Percentiles rank a stretch among this genome's conserved stretches.
Evolutionary conservation across 306 rosid species (phyloP).

Genomic region (Purshia tridentata): DNA sequence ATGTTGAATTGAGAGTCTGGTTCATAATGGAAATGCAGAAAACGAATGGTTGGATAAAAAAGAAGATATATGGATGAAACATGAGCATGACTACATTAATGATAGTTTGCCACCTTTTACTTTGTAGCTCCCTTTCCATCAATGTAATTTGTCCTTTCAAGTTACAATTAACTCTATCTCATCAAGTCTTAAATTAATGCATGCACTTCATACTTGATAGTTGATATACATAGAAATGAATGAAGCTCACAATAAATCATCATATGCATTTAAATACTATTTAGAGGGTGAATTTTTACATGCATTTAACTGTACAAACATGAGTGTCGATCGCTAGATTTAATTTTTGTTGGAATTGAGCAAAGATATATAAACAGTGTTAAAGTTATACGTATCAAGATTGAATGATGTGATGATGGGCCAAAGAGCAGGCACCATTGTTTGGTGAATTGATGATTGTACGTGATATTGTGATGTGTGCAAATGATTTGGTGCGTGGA

Average conservation of each 20-base stretch:
- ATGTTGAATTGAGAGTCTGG: slow-evolving; percentile 14
- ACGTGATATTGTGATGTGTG: slow-evolving; percentile 40
- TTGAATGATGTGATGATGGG: slow-evolving; percentile 7
- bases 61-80: slow-evolving; percentile 10
- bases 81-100: slow-evolving; percentile 31
- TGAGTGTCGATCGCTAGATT: too few species aligned
- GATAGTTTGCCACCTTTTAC: slow-evolving; percentile 19
- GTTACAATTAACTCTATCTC: not conserved
- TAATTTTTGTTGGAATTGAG: too few species aligned
- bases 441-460: slow-evolving; percentile 35
- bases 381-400: not conserved
- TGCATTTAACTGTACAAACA: too few species aligned
- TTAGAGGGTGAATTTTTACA: too few species aligned
- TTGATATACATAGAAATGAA: too few species aligned
- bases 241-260: too few species aligned
- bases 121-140: slow-evolving; percentile 5
- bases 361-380: too few species aligned
- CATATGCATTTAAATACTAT: too few species aligned
- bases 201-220: not conserved
- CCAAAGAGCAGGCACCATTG: slow-evolving; percentile 1
- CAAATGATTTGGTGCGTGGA: slow-evolving; percentile 53
- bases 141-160: slow-evolving; percentile 37
- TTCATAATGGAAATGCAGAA: not conserved
- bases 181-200: not conserved
- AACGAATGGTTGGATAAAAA: not conserved